A percentile compares a stretch with the other conserved stretches of the same genome.
These are phyloP conservation scores for Schizopora paradoxa DNA, from an alignment of 1,284 basidiomycete species.

Conservation along the genomic window DNA sequence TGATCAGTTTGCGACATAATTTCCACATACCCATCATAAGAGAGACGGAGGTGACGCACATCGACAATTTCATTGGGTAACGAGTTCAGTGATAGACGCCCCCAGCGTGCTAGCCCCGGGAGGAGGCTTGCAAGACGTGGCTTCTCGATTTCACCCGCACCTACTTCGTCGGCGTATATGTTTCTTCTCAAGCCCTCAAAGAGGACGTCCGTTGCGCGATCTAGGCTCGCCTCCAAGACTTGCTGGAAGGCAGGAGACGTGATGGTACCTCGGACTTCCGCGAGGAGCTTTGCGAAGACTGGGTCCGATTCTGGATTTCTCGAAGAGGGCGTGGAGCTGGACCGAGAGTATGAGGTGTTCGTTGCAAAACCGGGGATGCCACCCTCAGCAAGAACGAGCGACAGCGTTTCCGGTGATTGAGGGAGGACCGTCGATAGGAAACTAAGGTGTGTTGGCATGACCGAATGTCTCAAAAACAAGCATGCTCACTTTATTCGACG, in stretches of 20 bases:
- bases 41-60: constrained; percentile 44
- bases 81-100: constrained; percentile 61
- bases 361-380: constrained; percentile 43
- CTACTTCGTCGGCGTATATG: constrained; percentile 37
- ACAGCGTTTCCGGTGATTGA: constrained; percentile 58
- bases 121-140: constrained; percentile 70
- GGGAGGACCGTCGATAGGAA: constrained; percentile 74
- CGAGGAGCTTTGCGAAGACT: constrained; percentile 57
- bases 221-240: constrained; percentile 64
- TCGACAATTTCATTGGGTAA: constrained; percentile 82
- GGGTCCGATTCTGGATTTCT: constrained; percentile 32
- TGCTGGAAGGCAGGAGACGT: constrained; percentile 63
- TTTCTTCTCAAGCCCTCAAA: constrained; percentile 50
- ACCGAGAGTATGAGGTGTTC: too few relatives aligned
- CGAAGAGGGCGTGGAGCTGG: constrained; percentile 24
- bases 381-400: constrained; percentile 64
- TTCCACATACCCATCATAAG: constrained; percentile 2
- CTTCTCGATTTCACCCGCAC: constrained; percentile 37
- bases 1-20: too few relatives aligned
- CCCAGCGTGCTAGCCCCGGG: constrained; percentile 75
- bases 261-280: constrained; percentile 63
- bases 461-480: constrained; percentile 2
- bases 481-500: constrained; percentile 48
- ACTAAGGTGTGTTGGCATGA: constrained; percentile 31
- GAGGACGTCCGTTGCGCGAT: constrained; percentile 55